Base-by-base conservation (phyloP, 2,329 filamentous ascomycete species). In the Aspergillus neotritici region DNA sequence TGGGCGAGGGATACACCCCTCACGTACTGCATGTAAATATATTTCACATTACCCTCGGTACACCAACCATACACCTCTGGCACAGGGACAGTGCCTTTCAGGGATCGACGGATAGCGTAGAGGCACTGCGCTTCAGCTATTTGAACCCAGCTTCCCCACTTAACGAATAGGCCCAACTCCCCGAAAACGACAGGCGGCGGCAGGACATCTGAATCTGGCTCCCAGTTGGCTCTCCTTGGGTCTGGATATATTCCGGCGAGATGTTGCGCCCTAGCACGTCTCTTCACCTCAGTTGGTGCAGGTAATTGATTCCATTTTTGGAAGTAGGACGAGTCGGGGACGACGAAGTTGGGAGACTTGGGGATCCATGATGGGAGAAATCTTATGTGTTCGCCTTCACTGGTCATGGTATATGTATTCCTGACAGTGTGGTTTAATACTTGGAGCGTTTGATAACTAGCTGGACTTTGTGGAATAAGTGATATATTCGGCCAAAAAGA, bases 21-120 rank as follows among this genome's bases (percentile, higher is more conserved):
- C n/a, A 64, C 38, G 37, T 54, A 48, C 41, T 66, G 55, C 61
- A 65, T 67, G 40, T 64, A 66, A 37, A 66, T 56, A 41, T 55
- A 65, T 5, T 41, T 48, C 17, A 58, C 41, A n/a, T 47, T 39
- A 6, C 55, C 53, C 16, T 58, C 48, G 3, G 42, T 52, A 11
- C 52, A 50, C 63, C 59, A 68, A 8, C 64, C 62, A 44, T 63
- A 67, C 15, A 68, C 46, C 44, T 68, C 62, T 10, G 64, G 65
- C 29, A 67, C 63, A 6, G 63, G 63, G 13, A 67, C 54, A 38
- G 41, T 6, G 17, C 50, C 49, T 21, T 43, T 30, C 5, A 65
- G 44, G 15, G 49, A 31, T 12, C 41, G 38, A 31, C 45, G 40
- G 38, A 65, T 39, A 11, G 50, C 51, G 54, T 60, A 65, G 11